A percentile compares a stretch with the other conserved stretches of the same genome.
These are phyloP conservation scores for Parastagonospora nodorum DNA, from an alignment of 2,329 filamentous ascomycete genomes.

Conservation along the genomic window DNA sequence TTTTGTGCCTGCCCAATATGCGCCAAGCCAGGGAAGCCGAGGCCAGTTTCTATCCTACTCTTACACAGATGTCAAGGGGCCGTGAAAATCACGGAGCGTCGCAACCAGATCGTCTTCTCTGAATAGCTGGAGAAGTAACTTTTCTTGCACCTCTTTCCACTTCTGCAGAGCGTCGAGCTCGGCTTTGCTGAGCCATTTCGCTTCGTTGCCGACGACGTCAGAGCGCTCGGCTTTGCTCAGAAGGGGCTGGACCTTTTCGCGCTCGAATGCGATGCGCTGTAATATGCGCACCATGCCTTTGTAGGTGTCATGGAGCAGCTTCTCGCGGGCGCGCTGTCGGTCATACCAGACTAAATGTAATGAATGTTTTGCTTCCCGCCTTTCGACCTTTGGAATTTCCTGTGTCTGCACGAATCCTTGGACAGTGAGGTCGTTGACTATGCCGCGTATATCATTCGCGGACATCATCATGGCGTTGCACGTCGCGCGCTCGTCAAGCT, in stretches of 20 bases:
- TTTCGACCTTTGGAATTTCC: conserved; percentile 88
- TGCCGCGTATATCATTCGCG: conserved; percentile 81
- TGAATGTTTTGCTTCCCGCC: conserved; percentile 78
- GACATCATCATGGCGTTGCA: conserved; percentile 81
- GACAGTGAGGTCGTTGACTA: conserved; percentile 84
- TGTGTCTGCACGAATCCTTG: conserved; percentile 88
- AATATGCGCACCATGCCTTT: conserved; percentile 86
- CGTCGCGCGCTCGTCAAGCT: conserved; percentile 91
- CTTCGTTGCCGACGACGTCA: conserved; percentile 83
- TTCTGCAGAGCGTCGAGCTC: conserved; percentile 72
- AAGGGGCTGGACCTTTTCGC: conserved; percentile 71
- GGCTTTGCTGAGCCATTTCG: conserved; percentile 75
- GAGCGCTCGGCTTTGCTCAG: conserved; percentile 81
- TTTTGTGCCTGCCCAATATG: conserved; percentile 2
- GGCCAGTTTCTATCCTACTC: background rate
- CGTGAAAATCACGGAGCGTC: conserved; percentile 70
- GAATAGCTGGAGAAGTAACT: conserved; percentile 77
- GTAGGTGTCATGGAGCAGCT: conserved; percentile 80
- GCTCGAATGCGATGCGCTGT: conserved; percentile 78
- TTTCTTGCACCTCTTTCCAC: conserved; percentile 67
- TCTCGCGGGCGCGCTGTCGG: conserved; percentile 68
- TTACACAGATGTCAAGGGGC: conserved; percentile 34
- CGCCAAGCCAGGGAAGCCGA: conserved; percentile 3
- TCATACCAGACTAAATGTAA: conserved; percentile 95
- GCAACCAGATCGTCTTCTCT: conserved; percentile 85